A percentile compares a stretch with the other conserved stretches of the same genome.
These are phyloP conservation scores for Taxillus chinensis DNA, from an alignment of 164 flowering plant species.

Conservation along the genomic window DNA sequence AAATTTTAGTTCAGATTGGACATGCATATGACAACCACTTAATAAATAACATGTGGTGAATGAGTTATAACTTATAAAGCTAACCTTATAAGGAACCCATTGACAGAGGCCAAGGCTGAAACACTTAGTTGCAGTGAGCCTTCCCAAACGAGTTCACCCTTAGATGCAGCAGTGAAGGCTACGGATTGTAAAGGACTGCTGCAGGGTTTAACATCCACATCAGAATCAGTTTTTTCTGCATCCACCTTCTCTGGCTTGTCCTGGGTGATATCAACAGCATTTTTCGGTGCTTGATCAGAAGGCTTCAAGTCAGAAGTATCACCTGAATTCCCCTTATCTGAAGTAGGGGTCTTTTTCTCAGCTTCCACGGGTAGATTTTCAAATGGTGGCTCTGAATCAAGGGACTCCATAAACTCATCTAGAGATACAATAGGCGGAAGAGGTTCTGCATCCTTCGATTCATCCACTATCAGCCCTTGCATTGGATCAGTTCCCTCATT, in stretches of 20 bases:
- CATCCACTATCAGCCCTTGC: slow-evolving; percentile 78
- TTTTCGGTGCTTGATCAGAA: slow-evolving; percentile 17
- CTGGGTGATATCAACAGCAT: slow-evolving; percentile 11
- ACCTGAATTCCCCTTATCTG: slow-evolving; percentile 29
- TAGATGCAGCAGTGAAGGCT: slow-evolving; percentile 8
- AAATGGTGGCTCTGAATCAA: slow-evolving; percentile 79
- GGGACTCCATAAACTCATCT: slow-evolving; percentile 93
- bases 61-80: neutral
- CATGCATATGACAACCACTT: too few species aligned
- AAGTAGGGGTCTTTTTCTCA: slow-evolving; percentile 15
- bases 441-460: slow-evolving; percentile 61
- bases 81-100: slow-evolving; percentile 67
- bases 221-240: slow-evolving; percentile 7
- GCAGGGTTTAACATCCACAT: slow-evolving; percentile 1
- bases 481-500: slow-evolving; percentile 55
- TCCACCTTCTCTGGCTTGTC: slow-evolving; percentile 22
- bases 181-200: slow-evolving; percentile 6
- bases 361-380: slow-evolving; percentile 44
- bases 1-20: neutral
- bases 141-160: slow-evolving; percentile 59
- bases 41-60: too few species aligned
- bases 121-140: slow-evolving; percentile 66
- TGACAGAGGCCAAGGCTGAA: slow-evolving; percentile 36
- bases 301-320: slow-evolving; percentile 22
- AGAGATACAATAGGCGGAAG: slow-evolving; percentile 95